These are phyloP conservation scores for Torrubiellomyces zombiae DNA, from an alignment of 2,329 filamentous ascomycete species.

Conservation along the genomic window DNA sequence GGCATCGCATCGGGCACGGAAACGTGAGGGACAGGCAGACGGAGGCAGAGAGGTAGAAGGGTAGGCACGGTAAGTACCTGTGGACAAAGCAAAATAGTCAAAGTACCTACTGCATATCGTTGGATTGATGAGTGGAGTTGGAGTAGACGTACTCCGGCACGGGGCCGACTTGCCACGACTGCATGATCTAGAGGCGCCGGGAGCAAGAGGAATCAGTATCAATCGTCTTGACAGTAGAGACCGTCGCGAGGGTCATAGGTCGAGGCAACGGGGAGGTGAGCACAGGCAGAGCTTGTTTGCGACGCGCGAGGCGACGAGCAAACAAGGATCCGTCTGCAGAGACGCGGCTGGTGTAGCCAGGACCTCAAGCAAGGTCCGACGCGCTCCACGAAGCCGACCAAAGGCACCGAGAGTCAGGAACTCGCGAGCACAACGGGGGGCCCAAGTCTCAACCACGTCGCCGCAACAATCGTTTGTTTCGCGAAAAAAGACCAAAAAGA, in stretches of 20 bases:
- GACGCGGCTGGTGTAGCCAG: conserved; percentile 9
- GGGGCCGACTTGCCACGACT: conserved; percentile 45
- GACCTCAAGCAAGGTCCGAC: conserved; percentile 5
- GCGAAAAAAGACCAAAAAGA: background rate
- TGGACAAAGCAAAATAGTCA: conserved; percentile 11
- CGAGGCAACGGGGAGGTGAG: conserved; percentile 4
- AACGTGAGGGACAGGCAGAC: conserved; percentile 4
- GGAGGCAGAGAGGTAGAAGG: conserved; percentile 4
- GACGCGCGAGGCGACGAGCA: conserved; percentile 5
- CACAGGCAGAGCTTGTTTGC: conserved; percentile 4
- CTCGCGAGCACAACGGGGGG: no score
- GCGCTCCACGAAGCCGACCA: conserved; percentile 5
- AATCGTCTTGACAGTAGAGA: conserved; percentile 7
- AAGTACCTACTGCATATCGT: conserved; percentile 41
- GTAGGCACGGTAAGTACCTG: no score
- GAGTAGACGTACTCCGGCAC: conserved; percentile 43
- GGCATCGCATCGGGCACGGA: conserved; percentile 1
- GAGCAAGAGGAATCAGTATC: conserved; percentile 10
- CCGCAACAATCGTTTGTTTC: no score
- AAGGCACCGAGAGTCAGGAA: conserved; percentile 3
- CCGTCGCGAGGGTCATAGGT: conserved; percentile 3
- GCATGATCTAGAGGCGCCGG: conserved; percentile 30
- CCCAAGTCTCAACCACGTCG: no score
- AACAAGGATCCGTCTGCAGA: conserved; percentile 7
- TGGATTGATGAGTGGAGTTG: conserved; percentile 34